Percentiles rank a stretch among this genome's conserved stretches.
Evolutionary conservation across 2,329 filamentous ascomycete species (phyloP).

Genomic region (Anisogramma anomala): DNA sequence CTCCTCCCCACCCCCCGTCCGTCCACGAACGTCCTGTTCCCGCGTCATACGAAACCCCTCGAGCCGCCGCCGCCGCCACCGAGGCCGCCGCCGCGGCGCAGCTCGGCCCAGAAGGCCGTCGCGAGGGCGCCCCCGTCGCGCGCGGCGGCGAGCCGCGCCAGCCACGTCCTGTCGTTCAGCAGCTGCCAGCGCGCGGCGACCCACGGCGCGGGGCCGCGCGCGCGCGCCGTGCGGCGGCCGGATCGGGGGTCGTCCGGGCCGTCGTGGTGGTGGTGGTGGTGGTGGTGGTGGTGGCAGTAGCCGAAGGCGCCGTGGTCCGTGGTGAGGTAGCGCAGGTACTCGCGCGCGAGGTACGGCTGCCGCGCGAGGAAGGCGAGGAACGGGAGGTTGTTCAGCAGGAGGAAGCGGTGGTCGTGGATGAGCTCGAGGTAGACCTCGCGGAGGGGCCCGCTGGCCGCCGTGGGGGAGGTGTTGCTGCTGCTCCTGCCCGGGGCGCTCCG

Average conservation of each 20-base stretch:
- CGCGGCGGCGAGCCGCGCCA: neutral
- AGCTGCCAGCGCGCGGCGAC: neutral
- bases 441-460: neutral
- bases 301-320: neutral
- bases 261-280: neutral
- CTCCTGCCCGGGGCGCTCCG: too few relatives aligned
- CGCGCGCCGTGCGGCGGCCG: too few relatives aligned
- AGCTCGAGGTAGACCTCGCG: neutral
- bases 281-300: neutral
- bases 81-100: neutral
- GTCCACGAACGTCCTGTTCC: too few relatives aligned
- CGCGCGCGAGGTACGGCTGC: neutral
- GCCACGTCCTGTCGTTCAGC: neutral
- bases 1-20: too few relatives aligned
- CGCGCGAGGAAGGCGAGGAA: neutral
- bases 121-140: neutral
- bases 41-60: too few relatives aligned
- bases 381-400: constrained; percentile 1
- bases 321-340: neutral
- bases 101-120: neutral
- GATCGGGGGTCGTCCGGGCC: neutral
- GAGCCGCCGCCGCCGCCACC: too few relatives aligned
- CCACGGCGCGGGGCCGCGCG: neutral
- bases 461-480: too few relatives aligned
- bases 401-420: constrained; percentile 1